These are phyloP conservation scores for Cinnamomum micranthum DNA, from an alignment of 164 flowering plant species.

Conservation along the genomic window DNA sequence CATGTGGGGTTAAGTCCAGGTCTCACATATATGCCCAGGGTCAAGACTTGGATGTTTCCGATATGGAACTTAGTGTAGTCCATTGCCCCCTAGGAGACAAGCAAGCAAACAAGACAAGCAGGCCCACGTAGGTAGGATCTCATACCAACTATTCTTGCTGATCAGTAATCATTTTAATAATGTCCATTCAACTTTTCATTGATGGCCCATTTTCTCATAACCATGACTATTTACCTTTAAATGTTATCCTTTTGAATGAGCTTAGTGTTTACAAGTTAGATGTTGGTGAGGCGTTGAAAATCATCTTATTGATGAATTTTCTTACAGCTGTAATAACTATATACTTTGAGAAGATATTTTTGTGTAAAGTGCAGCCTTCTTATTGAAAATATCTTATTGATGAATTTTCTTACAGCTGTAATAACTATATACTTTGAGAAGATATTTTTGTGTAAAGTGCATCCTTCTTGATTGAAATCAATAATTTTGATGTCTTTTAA, in stretches of 20 bases:
- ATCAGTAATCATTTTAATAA: no score
- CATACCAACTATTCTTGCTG: no score
- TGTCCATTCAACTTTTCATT: not conserved
- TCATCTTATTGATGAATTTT: not conserved
- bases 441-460: not conserved
- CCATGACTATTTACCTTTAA: not conserved
- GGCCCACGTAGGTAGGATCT: no score
- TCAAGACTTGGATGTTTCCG: no score
- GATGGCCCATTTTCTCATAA: not conserved
- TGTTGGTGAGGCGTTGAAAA: not conserved
- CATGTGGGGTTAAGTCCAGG: no score
- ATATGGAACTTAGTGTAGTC: no score
- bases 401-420: not conserved
- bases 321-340: not conserved
- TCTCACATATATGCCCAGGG: no score
- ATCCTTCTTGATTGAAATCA: not conserved
- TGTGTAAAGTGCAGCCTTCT: not conserved
- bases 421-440: not conserved
- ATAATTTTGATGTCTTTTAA: not conserved
- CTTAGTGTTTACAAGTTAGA: not conserved
- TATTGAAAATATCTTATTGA: no score
- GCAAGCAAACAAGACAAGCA: no score
- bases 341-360: not conserved
- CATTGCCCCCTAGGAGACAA: no score
- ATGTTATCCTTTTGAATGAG: not conserved